Evolutionary conservation across 1,284 basidiomycete genomes (phyloP).

Genomic region (Rhizoctonia solani): DNA sequence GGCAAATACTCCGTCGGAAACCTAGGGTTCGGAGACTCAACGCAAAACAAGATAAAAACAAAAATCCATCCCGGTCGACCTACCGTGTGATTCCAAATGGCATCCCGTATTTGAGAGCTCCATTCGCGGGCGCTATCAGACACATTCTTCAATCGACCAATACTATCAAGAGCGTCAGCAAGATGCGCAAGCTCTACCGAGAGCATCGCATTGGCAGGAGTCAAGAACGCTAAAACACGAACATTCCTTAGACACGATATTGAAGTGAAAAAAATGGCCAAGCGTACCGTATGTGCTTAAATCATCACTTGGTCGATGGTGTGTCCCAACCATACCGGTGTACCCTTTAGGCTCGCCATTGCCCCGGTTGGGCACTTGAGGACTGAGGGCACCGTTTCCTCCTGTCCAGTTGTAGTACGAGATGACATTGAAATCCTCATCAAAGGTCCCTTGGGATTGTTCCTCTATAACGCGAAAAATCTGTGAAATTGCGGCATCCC

Average conservation of each 20-base stretch:
- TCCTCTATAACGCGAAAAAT: conserved; percentile 75
- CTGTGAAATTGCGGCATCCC: conserved; percentile 68
- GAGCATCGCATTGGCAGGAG: conserved; percentile 78
- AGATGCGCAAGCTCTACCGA: conserved; percentile 69
- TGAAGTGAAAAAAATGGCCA: not conserved
- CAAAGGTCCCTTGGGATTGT: conserved; percentile 73
- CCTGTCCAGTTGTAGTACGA: conserved; percentile 83
- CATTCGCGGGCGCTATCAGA: conserved; percentile 60
- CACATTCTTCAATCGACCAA: conserved; percentile 54
- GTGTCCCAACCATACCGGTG: conserved; percentile 63
- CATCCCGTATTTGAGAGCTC: conserved; percentile 62
- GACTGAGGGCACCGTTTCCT: conserved; percentile 62
- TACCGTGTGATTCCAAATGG: conserved; percentile 67
- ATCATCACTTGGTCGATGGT: conserved; percentile 77
- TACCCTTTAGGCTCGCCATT: conserved; percentile 61
- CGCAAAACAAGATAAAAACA: not conserved
- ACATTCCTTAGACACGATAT: not conserved
- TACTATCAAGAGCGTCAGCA: conserved; percentile 60
- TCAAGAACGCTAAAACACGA: conserved; percentile 62
- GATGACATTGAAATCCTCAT: conserved; percentile 67
- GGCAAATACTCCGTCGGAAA: conserved; percentile 67
- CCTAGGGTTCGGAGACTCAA: conserved; percentile 45
- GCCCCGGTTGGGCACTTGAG: conserved; percentile 64
- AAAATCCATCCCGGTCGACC: conserved; percentile 39
- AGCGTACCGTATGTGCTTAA: conserved; percentile 64